Base-by-base conservation (phyloP, 1,284 basidiomycete species). In the Xerocomus cyaneibrunnescens region DNA sequence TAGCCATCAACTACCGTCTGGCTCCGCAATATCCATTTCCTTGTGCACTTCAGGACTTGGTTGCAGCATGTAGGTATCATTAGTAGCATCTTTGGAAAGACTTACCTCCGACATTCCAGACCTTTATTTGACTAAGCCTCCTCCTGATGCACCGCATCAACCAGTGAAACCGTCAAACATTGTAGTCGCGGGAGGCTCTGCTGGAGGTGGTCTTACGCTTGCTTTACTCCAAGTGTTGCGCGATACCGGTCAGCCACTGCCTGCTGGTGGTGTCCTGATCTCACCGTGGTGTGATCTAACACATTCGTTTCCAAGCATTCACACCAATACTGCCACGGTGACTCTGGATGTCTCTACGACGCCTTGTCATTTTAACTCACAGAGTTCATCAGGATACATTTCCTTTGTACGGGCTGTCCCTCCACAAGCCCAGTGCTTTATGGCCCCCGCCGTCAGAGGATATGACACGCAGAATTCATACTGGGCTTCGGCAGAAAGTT, bases 1-100 rank as follows among this genome's bases (percentile, higher is more conserved):
- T 70, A 85, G 92, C 93, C 35, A 82, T 96, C 56, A 92, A 94
- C 62, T 97, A 97, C 67, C 81, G 94, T 36, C 82, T 94, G 36
- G 85, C 94, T 12, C 94, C 94, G 0, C 94, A 97, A 71, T 97
- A 95, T 60, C 96, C 96, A 0, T 99, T 98, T 72, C 96, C 96
- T 0, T 98, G 96, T 61, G 93, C 89, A 0, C 73, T 98, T 14
- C 92, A 96, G 64, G 94, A 97, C 69, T 75, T 85, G 42, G 65
- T 97, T 10, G 89, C 94, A 1, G 87, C 92, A 6, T 98, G 89
- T 86, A 62, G 55, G 79, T 68, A 12, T 30, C 17, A 32, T 22
- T 28, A 16, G 19, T 3, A 2, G 10, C 25, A 28, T 38, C 38
- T 37, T 30, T 32, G 3, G 36, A 43, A 16, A 2, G 10, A 30